phyloP scores from a whole-genome alignment of 345 rosid genomes.

The Melastoma malabathricum region DNA sequence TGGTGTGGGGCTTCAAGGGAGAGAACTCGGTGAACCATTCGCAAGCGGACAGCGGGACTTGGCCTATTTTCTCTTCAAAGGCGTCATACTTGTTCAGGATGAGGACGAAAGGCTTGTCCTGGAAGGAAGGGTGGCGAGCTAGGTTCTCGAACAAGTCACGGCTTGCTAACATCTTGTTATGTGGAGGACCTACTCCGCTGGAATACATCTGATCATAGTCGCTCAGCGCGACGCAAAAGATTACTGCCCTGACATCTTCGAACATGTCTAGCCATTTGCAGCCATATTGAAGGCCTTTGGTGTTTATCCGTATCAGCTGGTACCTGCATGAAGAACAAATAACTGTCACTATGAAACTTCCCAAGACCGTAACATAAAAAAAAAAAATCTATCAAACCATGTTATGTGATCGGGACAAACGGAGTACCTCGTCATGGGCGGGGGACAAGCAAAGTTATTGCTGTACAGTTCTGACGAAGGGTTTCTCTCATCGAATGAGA shows the following conservation, averaged over 20 bases:
- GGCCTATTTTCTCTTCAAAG: conserved; percentile 34
- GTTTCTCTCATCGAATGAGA: conserved; percentile 42
- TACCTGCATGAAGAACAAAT: conserved; percentile 20
- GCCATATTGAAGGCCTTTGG: conserved; percentile 41
- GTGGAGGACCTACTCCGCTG: conserved; percentile 10
- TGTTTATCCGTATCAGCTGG: conserved; percentile 39
- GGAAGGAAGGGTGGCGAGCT: conserved; percentile 34
- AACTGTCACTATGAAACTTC: not conserved
- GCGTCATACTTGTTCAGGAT: conserved; percentile 42
- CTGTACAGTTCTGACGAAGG: conserved; percentile 34
- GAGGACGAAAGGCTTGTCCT: conserved; percentile 37
- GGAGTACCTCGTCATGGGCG: conserved; percentile 28
- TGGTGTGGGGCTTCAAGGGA: conserved; percentile 28
- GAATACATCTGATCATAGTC: conserved; percentile 38
- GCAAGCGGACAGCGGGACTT: conserved; percentile 28
- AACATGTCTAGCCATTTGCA: conserved; percentile 65
- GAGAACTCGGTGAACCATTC: conserved; percentile 47
- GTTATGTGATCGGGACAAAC: not conserved
- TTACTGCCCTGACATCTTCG: conserved; percentile 42
- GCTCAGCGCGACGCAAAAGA: conserved; percentile 46
- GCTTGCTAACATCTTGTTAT: conserved; percentile 44
- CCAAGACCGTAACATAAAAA: too few species aligned
- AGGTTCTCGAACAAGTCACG: conserved; percentile 38
- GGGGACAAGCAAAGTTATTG: conserved; percentile 23
- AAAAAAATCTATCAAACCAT: too few species aligned